Evolutionary conservation across 2,329 filamentous ascomycete species (phyloP), one percentile per base, ranked within the genome.

Genomic region (Hyphodiscus sp.): DNA sequence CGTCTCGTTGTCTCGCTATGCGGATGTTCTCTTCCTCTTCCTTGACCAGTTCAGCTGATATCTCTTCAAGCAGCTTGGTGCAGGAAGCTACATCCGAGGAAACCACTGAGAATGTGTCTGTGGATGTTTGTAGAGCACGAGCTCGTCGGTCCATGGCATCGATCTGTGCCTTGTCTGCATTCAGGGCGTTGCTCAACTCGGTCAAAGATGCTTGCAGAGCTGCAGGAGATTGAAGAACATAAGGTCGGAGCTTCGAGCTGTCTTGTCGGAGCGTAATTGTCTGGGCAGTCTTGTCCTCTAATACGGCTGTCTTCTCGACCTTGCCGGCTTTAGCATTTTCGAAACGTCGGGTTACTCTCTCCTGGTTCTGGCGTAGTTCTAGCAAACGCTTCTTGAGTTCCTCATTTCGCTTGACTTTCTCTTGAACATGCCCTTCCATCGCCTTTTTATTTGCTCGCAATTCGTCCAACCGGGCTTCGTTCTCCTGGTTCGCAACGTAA

Each of bases 11-110:
- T 66, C 85, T 83, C 10, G 85, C 79, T 52, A 91, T 92, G 57
- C 87, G 83, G 9, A 84, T 80, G 62, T 89, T 82, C 69, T 96
- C 91, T 54, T 97, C 91, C 45, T 97, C 92, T 70, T 97, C 92
- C 69, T 92, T 95, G 45, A 83, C 75, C 4, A 99, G 73, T 68
- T 97, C 94, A n/a, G 76, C 74, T 2, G 87, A 79, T 19, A 96
- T 88, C 62, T 97, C 92, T 51, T 94, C 89, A 3, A 97, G 81
- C 13, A 97, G 78, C 65, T 92, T 92, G 65, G 91, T 91, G 66
- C 91, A 95, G 1, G 87, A 85, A 8, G 88, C 84, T 16, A 99
- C 90, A 65, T 99, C 94, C 11, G 86, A 82, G 9, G 86, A 79
- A 0, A 96, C 89, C 0, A 95, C 85, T 2, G 81, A 78, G 67